Conservation (phyloP, 2,329 filamentous ascomycete species). For the Alternaria infectoria region DNA sequence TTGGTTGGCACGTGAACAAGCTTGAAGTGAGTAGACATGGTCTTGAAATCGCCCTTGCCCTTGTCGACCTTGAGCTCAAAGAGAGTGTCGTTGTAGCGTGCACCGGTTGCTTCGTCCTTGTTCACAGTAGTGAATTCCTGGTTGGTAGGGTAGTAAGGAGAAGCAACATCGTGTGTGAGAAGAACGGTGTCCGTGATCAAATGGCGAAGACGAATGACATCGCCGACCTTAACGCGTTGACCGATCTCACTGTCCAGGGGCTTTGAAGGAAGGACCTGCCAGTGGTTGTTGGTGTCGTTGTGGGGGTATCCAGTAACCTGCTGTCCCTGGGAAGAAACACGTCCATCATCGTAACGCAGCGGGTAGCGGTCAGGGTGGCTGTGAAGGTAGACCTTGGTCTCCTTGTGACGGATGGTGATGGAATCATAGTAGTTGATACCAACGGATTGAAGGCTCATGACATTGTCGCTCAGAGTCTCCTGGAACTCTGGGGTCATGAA, state of each 20-base stretch:
- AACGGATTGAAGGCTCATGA: conserved; percentile 85
- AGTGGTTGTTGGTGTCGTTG: conserved; percentile 99
- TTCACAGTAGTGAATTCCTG: conserved; percentile 93
- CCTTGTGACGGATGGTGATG: conserved; percentile 91
- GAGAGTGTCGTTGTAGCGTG: conserved; percentile 83
- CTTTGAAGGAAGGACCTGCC: conserved; percentile 82
- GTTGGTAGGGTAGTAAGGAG: conserved; percentile 94
- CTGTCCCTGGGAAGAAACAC: conserved; percentile 94
- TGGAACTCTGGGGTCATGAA: conserved; percentile 99
- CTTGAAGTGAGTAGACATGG: conserved; percentile 91
- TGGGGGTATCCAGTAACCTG: conserved; percentile 98
- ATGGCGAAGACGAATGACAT: conserved; percentile 85
- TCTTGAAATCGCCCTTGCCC: conserved; percentile 81
- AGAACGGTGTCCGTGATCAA: conserved; percentile 84
- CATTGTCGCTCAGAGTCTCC: conserved; percentile 93
- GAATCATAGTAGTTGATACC: conserved; percentile 89
- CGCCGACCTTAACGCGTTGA: conserved; percentile 78
- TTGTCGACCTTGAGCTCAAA: conserved; percentile 96
- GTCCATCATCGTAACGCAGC: conserved; percentile 93
- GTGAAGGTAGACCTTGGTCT: conserved; percentile 95
- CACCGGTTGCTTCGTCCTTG: conserved; percentile 72
- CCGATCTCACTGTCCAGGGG: conserved; percentile 59
- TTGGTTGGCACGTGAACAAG: conserved; percentile 92
- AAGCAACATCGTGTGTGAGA: conserved; percentile 94
- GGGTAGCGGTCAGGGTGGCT: conserved; percentile 90